These are phyloP conservation scores for Centrapalus pauciflorus DNA, from an alignment of 129 eudicot genomes.

Conservation along the genomic window DNA sequence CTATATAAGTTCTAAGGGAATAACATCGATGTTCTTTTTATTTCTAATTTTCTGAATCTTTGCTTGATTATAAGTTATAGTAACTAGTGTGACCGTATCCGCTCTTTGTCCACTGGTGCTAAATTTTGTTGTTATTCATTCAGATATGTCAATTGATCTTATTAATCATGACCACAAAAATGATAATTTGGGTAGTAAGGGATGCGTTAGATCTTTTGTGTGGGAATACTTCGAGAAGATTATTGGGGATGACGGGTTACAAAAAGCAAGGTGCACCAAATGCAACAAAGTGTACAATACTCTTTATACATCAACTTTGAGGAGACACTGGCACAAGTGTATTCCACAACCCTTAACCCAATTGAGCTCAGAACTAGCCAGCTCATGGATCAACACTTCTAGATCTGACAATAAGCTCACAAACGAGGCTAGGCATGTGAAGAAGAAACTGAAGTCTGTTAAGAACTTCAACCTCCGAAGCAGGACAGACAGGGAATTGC, in stretches of 20 bases:
- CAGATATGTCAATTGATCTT: constrained; percentile 12
- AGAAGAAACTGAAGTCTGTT: constrained; percentile 23
- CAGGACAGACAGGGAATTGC: constrained; percentile 27
- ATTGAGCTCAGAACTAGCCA: constrained; percentile 5
- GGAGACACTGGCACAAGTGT: constrained; percentile 31
- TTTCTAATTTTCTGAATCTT: not conserved
- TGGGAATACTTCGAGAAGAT: constrained; percentile 25
- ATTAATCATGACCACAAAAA: not conserved
- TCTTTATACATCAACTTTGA: constrained; percentile 26
- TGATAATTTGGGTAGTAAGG: constrained; percentile 3
- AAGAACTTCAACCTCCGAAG: not conserved
- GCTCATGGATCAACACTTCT: not conserved
- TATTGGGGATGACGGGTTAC: constrained; percentile 26
- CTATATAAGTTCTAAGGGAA: not conserved
- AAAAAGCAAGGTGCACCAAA: constrained; percentile 25
- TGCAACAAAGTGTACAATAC: constrained; percentile 13
- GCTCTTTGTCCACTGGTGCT: not conserved
- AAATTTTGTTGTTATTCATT: constrained; percentile 1
- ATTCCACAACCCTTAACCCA: constrained; percentile 15
- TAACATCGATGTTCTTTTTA: not conserved
- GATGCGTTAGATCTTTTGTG: constrained; percentile 17
- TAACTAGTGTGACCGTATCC: not conserved
- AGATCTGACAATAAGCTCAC: constrained; percentile 10
- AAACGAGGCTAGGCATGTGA: constrained; percentile 18
- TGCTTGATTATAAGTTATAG: not conserved